A percentile compares a stretch with the other conserved stretches of the same genome.
Evolutionary conservation across 202 grass and related monocot species (phyloP).

Genomic region (Panicum virgatum): DNA sequence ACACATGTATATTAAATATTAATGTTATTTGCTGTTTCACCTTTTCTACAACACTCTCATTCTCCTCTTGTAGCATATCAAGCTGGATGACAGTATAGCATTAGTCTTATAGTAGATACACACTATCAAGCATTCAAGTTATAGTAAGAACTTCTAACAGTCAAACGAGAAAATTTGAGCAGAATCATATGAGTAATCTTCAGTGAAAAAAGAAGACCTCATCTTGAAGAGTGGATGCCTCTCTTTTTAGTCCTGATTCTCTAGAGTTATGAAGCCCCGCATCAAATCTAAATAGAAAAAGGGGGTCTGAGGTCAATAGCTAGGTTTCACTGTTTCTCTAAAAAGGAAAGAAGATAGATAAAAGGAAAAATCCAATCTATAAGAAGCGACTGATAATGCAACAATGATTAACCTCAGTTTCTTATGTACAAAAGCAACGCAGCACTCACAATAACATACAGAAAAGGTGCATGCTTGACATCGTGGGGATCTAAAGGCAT

Average conservation of each 20-base stretch:
- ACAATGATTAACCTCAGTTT: not conserved
- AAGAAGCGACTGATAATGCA: not conserved
- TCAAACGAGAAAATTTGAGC: slow-evolving; percentile 27
- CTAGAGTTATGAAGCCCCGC: slow-evolving; percentile 54
- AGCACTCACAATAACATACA: slow-evolving; percentile 17
- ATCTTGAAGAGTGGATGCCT: slow-evolving; percentile 88
- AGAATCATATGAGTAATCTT: not conserved
- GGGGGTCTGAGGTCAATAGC: not conserved
- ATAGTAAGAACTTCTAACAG: slow-evolving; percentile 13
- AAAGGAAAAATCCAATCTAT: slow-evolving; percentile 1
- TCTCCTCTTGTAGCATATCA: slow-evolving; percentile 99
- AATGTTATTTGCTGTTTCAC: slow-evolving; percentile 40
- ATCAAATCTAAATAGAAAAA: slow-evolving; percentile 58
- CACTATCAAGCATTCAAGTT: slow-evolving; percentile 28
- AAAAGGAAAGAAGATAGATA: not conserved
- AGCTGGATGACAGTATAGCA: slow-evolving; percentile 60
- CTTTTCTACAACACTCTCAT: slow-evolving; percentile 91
- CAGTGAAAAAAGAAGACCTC: slow-evolving; percentile 63
- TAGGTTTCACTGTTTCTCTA: not conserved
- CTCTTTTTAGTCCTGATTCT: slow-evolving; percentile 66
- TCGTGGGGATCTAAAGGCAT: not conserved
- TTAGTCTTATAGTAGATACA: slow-evolving; percentile 46
- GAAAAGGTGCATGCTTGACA: slow-evolving; percentile 5
- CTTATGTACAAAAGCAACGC: slow-evolving; percentile 25
- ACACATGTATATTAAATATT: not conserved